Base-by-base conservation (phyloP, 805 yeast genomes). In the Candida golubevii region DNA sequence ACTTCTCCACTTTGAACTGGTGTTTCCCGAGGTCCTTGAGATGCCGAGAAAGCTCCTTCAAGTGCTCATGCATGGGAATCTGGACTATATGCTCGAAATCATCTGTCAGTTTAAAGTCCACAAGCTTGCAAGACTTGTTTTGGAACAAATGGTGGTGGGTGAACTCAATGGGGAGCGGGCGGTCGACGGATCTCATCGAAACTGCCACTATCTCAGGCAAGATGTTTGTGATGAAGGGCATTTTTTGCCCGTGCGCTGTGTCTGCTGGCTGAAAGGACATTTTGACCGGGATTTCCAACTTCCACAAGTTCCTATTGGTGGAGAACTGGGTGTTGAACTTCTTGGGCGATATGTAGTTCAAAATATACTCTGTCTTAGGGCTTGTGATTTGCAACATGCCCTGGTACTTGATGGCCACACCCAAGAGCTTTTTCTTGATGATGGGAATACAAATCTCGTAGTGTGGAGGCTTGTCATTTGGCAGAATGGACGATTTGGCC, bases 141-240 rank as follows among this genome's bases (percentile, higher is more conserved):
- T 59, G 60, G 51, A 66, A 69, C 6, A 64, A 38, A 61, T 65
- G 61, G 42, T 66, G 73, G 26, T 62, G 63, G 38, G 61, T 63
- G 36, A 69, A 42, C 11, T 64, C 69, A 3, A 66, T 51, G 0
- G 73, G 74, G 9, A 69, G 61, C 0, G 70, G 69, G 12, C 60
- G 36, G 15, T 51, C 49, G 42, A 61, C 62, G 1, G 71, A 60
- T 46, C 62, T 62, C 23, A 65, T 46, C 0, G 71, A 63, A 33
- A 63, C 47, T 3, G 60, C 61, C 2, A 61, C 57, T 32, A 69
- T 47, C 32, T 69, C 72, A 5, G 61, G 66, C 1, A 58, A 41
- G 1, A 69, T 48, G 9, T 30, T 29, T 5, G 40, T 36, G 32
- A 45, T 45, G 15, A 38, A 44, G 0, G 50, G 36, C 12, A 33